phyloP scores from a whole-genome alignment of 2,329 filamentous ascomycete species.

The Ascochyta rabiei region DNA sequence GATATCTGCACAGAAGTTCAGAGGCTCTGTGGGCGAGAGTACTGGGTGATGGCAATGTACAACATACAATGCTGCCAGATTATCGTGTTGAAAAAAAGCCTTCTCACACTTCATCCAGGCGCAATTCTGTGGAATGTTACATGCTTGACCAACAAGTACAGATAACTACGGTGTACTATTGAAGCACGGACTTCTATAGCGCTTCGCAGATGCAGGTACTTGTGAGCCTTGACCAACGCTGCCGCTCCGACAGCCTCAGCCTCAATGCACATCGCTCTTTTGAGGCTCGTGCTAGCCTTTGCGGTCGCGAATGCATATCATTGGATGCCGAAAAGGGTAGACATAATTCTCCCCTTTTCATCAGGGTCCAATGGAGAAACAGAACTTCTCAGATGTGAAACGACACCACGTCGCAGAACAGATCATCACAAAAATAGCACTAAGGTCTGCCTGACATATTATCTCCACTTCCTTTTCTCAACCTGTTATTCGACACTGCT shows the following conservation, averaged over 20 bases:
- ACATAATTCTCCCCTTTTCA: conserved; percentile 1
- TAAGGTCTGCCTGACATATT: conserved; percentile 22
- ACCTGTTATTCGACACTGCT: conserved; percentile 5
- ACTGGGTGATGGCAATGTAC: no score
- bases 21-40: neutral
- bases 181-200: neutral
- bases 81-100: no score
- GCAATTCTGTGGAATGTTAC: neutral
- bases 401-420: conserved; percentile 17
- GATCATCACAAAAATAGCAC: conserved; percentile 13
- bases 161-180: neutral
- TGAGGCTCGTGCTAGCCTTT: conserved; percentile 2
- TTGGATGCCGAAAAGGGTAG: neutral
- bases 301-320: conserved; percentile 1
- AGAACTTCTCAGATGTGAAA: conserved; percentile 1
- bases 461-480: conserved; percentile 13
- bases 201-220: neutral
- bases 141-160: neutral
- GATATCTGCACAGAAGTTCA: neutral
- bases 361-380: conserved; percentile 10
- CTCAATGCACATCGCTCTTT: conserved; percentile 1
- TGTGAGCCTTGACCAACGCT: neutral
- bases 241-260: conserved; percentile 1
- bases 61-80: neutral
- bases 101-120: neutral